Conservation (phyloP, 1,139 yeast genomes). For the Saccharomycopsis crataegensis region DNA sequence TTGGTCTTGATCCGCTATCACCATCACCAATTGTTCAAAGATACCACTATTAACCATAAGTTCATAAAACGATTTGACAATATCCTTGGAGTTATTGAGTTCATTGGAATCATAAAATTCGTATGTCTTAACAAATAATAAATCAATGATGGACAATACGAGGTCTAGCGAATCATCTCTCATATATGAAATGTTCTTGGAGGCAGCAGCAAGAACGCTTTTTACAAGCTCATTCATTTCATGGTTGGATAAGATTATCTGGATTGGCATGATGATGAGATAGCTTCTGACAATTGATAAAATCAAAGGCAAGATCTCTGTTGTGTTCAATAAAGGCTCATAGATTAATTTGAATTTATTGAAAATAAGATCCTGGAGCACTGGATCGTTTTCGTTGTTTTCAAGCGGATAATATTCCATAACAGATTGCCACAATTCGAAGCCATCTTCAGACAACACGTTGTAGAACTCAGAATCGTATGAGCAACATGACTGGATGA, state of each 20-base stretch:
- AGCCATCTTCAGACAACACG: constrained; percentile 78
- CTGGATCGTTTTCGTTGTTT: constrained; percentile 26
- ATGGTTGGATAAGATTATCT: constrained; percentile 22
- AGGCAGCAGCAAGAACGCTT: constrained; percentile 44
- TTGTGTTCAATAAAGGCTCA: constrained; percentile 49
- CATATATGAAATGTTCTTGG: constrained; percentile 52
- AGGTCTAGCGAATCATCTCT: constrained; percentile 64
- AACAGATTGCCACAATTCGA: constrained; percentile 72
- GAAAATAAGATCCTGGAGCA: constrained; percentile 37
- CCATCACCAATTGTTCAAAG: constrained; percentile 38
- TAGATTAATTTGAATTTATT: constrained; percentile 39
- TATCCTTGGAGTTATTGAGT: neutral
- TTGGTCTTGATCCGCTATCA: constrained; percentile 42
- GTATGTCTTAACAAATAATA: constrained; percentile 33
- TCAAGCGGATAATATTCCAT: constrained; percentile 41
- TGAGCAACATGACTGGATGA: constrained; percentile 58
- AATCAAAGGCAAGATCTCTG: constrained; percentile 70
- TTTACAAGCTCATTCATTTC: constrained; percentile 28
- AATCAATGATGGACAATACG: constrained; percentile 53
- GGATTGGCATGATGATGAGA: constrained; percentile 44
- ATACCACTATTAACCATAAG: constrained; percentile 41
- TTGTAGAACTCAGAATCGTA: constrained; percentile 53
- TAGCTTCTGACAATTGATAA: constrained; percentile 69
- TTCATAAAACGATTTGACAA: constrained; percentile 28
- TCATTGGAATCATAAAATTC: constrained; percentile 23